These are phyloP conservation scores for Russula emetica DNA, from an alignment of 768 basidiomycete species.

Conservation along the genomic window DNA sequence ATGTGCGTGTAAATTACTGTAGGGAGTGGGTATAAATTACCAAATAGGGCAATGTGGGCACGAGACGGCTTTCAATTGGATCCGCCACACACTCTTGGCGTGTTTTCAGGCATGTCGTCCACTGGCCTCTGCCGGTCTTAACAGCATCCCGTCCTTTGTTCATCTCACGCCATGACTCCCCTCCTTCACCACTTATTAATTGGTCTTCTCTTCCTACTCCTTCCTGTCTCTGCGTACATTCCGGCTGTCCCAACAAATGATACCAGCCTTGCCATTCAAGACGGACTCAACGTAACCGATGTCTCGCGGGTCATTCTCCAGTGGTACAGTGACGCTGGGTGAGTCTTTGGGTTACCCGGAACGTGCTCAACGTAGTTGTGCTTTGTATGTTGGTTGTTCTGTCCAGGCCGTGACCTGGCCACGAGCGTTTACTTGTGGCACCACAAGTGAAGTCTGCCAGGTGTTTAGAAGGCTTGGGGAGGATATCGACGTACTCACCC, in stretches of 20 bases:
- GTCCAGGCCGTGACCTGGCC: not conserved
- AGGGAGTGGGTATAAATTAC: not conserved
- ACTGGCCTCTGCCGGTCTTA: not conserved
- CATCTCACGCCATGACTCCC: slow-evolving; percentile 4
- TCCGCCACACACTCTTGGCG: slow-evolving; percentile 2
- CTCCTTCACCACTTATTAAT: not conserved
- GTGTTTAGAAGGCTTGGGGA: not conserved
- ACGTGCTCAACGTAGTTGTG: not conserved
- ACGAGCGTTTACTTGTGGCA: not conserved
- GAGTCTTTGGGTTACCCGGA: not conserved
- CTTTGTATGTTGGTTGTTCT: not conserved
- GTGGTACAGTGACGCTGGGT: slow-evolving; percentile 51
- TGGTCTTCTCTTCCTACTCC: slow-evolving; percentile 9
- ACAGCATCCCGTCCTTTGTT: not conserved
- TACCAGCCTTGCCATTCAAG: slow-evolving; percentile 42
- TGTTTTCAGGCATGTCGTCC: slow-evolving; percentile 3
- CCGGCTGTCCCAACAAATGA: slow-evolving; percentile 72
- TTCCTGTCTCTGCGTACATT: slow-evolving; percentile 48
- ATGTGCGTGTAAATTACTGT: too few relatives aligned
- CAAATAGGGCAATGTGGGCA: not conserved
- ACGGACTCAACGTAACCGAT: slow-evolving; percentile 51
- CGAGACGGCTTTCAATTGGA: not conserved
- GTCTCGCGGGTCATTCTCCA: slow-evolving; percentile 54
- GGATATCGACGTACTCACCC: not conserved
- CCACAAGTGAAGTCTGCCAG: not conserved